These are phyloP conservation scores for Bisporella sp. DNA, from an alignment of 2,329 filamentous ascomycete species.

Conservation along the genomic window DNA sequence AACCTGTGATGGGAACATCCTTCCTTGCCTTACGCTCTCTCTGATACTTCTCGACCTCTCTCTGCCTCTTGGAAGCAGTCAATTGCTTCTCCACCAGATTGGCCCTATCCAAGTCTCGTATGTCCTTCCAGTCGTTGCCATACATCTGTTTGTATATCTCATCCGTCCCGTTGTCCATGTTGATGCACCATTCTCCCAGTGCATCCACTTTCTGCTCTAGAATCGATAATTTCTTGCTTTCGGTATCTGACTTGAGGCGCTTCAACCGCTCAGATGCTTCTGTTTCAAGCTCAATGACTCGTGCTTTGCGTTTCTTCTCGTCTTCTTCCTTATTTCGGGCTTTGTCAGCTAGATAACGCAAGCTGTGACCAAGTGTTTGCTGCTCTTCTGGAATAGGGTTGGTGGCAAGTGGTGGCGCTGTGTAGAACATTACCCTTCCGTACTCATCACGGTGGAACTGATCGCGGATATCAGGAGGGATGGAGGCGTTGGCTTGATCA, in stretches of 20 bases:
- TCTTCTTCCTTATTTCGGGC: conserved; percentile 29
- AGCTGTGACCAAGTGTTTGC: conserved; percentile 37
- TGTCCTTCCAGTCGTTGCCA: conserved; percentile 21
- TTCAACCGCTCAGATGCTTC: conserved; percentile 22
- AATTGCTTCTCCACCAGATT: conserved; percentile 13
- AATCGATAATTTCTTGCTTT: conserved; percentile 10
- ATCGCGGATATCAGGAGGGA: conserved; percentile 55
- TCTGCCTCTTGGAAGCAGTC: conserved; percentile 7
- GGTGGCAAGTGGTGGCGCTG: conserved; percentile 51
- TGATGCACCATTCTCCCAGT: conserved; percentile 14
- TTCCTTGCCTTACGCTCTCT: conserved; percentile 9
- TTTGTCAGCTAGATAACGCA: conserved; percentile 42
- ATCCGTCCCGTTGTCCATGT: conserved; percentile 21
- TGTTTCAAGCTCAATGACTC: conserved; percentile 18
- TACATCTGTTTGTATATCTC: conserved; percentile 22
- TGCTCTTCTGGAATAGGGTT: conserved; percentile 18
- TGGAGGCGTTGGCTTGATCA: conserved; percentile 55
- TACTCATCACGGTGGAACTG: conserved; percentile 61
- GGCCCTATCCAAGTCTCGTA: conserved; percentile 10
- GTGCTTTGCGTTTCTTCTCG: conserved; percentile 24
- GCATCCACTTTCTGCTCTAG: conserved; percentile 13
- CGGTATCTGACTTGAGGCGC: conserved; percentile 14
- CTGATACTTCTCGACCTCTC: conserved; percentile 9
- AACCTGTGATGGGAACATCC: conserved; percentile 11
- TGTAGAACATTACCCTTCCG: conserved; percentile 62